Percentiles rank a stretch among this genome's conserved stretches.
Evolutionary conservation across 1,284 basidiomycete species (phyloP).

Genomic region (Malassezia psittaci): DNA sequence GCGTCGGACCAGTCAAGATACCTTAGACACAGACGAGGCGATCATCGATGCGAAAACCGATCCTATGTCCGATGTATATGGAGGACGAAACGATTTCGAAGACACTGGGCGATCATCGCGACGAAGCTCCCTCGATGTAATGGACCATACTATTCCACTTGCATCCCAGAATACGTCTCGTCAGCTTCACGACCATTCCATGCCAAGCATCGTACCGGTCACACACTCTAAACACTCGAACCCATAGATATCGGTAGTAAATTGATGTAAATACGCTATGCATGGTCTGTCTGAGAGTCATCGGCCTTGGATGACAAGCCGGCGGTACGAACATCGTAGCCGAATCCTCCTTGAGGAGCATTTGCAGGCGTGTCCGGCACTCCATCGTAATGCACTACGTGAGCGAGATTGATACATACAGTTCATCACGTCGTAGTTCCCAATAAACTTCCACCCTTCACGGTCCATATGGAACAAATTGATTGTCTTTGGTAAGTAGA

Average conservation of each 20-base stretch:
- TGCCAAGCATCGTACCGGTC: no score
- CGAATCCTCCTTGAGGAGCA: conserved; percentile 41
- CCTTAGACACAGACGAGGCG: neutral
- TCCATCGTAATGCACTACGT: conserved; percentile 42
- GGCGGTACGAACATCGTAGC: conserved; percentile 38
- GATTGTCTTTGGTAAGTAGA: conserved; percentile 53
- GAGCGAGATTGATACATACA: conserved; percentile 17
- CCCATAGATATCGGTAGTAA: no score
- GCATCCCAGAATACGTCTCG: no score
- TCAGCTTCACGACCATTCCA: no score
- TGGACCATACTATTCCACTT: neutral
- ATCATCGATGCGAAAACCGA: neutral
- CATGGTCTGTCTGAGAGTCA: neutral
- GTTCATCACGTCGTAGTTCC: conserved; percentile 42
- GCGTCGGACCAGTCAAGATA: neutral
- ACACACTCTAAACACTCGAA: no score
- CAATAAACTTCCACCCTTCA: conserved; percentile 58
- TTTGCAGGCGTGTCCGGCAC: conserved; percentile 29
- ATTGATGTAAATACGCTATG: no score
- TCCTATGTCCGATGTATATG: conserved; percentile 4
- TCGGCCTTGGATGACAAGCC: conserved; percentile 30
- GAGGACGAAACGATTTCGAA: neutral
- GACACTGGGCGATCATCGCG: neutral
- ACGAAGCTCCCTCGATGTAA: neutral
- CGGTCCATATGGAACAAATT: conserved; percentile 94